A percentile compares a stretch with the other conserved stretches of the same genome.
Conservation (phyloP, 2,329 filamentous ascomycete genomes). For the Blastomyces emzantsi region DNA sequence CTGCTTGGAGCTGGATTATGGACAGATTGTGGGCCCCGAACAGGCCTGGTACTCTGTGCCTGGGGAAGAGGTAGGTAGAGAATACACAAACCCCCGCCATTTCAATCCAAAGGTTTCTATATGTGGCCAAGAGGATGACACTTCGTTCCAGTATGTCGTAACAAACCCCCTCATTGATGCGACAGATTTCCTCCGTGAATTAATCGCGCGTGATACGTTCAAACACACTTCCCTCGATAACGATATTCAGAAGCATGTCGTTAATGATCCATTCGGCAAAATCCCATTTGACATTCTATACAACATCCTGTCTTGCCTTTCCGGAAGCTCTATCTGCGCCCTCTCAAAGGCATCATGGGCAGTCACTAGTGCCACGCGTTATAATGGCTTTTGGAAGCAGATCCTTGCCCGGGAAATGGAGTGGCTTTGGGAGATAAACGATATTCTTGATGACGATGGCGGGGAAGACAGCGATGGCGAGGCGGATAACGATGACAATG, state of each 20-base stretch:
- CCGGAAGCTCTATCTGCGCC: background rate
- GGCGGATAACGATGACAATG: too few relatives aligned
- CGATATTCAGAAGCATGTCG: background rate
- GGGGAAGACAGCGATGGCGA: background rate
- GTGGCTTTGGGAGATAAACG: slow-evolving; percentile 9
- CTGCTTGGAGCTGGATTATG: slow-evolving; percentile 3
- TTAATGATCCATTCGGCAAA: slow-evolving; percentile 5
- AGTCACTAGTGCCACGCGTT: slow-evolving; percentile 3
- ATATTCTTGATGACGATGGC: background rate
- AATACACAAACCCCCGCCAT: background rate
- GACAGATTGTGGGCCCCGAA: background rate
- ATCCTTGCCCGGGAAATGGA: slow-evolving; percentile 4
- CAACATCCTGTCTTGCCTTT: background rate
- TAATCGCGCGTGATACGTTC: background rate
- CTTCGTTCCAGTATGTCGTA: background rate
- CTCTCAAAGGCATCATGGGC: slow-evolving; percentile 6
- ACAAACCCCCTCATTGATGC: background rate
- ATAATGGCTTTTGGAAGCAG: slow-evolving; percentile 4
- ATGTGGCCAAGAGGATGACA: too few relatives aligned
- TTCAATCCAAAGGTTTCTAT: background rate
- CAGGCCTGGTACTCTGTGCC: slow-evolving; percentile 4
- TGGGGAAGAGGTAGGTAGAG: slow-evolving; percentile 5
- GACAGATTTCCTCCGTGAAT: background rate
- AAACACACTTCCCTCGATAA: background rate
- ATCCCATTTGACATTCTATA: slow-evolving; percentile 8